Evolutionary conservation across 495 filamentous ascomycete genomes (phyloP).

Genomic region (Pseudomonodictys pantanalensis): DNA sequence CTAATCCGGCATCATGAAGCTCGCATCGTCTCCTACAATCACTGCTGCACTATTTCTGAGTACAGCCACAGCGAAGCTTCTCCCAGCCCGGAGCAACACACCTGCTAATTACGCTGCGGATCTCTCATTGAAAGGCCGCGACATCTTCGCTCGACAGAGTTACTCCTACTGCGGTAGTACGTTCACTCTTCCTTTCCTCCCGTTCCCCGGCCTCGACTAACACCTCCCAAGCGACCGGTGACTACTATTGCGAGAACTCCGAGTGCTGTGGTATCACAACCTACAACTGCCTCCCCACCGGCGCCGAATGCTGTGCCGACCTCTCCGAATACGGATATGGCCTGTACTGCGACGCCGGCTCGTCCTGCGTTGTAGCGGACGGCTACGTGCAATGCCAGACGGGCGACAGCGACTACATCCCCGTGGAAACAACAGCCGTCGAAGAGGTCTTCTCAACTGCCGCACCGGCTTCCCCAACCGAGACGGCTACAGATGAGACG

Average conservation of each 20-base stretch:
- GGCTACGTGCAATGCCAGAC: not conserved
- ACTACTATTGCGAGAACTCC: not conserved
- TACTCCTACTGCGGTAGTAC: not conserved
- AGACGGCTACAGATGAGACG: not conserved
- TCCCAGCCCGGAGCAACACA: too few species aligned
- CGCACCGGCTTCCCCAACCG: not conserved
- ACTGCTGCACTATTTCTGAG: too few species aligned
- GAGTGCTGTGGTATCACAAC: not conserved
- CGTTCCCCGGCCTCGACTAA: not conserved
- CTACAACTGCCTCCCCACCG: not conserved
- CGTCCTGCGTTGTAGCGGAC: not conserved
- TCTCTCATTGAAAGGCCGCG: not conserved
- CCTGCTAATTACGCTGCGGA: too few species aligned
- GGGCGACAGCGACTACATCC: not conserved
- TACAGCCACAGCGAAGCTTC: too few species aligned
- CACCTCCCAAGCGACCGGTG: not conserved
- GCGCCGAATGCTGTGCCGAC: not conserved
- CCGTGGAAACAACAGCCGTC: not conserved
- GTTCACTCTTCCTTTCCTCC: not conserved
- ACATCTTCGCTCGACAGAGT: not conserved
- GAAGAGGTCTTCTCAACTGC: not conserved
- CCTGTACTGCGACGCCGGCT: not conserved
- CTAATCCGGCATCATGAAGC: too few species aligned
- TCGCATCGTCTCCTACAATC: too few species aligned
- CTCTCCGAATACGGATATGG: not conserved